These are phyloP conservation scores for Chamaecrista fasciculata DNA, from an alignment of 306 rosid species.

Conservation along the genomic window DNA sequence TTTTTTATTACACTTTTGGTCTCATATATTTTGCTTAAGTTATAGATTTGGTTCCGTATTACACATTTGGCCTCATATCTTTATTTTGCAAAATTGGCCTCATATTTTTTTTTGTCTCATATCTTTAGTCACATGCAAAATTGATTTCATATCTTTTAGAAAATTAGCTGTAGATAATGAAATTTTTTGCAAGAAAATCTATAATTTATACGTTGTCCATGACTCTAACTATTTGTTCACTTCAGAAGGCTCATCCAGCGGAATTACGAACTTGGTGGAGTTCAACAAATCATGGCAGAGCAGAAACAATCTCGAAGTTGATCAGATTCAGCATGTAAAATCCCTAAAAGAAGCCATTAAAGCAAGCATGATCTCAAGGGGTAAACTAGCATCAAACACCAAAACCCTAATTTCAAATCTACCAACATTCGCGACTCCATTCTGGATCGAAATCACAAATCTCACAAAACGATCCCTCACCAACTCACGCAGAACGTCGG, in stretches of 20 bases:
- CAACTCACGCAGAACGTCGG: conserved; percentile 34
- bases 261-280: conserved; percentile 51
- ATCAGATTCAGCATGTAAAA: background rate
- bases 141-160: no score
- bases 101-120: no score
- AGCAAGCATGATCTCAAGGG: conserved; percentile 66
- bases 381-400: conserved; percentile 60
- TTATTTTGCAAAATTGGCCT: no score
- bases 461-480: background rate
- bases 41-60: no score
- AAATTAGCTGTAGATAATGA: no score
- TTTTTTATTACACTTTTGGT: no score
- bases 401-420: conserved; percentile 35
- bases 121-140: no score
- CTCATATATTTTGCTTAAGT: no score
- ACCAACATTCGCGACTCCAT: background rate
- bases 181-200: no score
- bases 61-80: no score
- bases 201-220: no score
- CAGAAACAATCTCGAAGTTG: conserved; percentile 27
- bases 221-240: no score
- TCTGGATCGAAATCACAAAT: background rate
- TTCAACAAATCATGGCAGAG: conserved; percentile 59
- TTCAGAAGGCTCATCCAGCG: conserved; percentile 35
- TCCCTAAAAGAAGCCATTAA: conserved; percentile 62